Evolutionary conservation across 169 alveolate genomes (phyloP).

Genomic region (Perkinsus olseni): DNA sequence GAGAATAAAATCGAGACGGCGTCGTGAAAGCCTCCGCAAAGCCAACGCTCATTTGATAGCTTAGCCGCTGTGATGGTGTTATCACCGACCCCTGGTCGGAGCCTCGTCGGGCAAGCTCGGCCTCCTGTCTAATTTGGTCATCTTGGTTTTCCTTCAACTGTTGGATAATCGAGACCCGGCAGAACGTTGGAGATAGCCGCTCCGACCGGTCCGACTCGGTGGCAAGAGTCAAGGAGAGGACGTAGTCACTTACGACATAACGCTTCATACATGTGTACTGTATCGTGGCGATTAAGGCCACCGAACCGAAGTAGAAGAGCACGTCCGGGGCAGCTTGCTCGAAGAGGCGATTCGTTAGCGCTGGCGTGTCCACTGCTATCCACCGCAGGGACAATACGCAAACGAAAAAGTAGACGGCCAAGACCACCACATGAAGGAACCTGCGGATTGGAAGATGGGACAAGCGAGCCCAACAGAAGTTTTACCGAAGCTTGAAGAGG

Average conservation of each 20-base stretch:
- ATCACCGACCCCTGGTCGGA: not conserved
- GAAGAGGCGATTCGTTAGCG: not conserved
- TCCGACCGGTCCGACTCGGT: not conserved
- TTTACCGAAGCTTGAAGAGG: not conserved
- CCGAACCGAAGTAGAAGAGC: not conserved
- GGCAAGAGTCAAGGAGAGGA: not conserved
- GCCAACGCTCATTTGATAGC: not conserved
- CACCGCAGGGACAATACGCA: not conserved
- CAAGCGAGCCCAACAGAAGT: not conserved
- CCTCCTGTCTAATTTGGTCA: not conserved
- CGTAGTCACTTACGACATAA: constrained; percentile 8
- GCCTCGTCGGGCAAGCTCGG: not conserved
- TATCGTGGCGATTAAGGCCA: not conserved
- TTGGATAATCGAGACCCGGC: not conserved
- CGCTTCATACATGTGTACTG: not conserved
- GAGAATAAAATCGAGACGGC: not conserved
- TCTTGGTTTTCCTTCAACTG: constrained; percentile 3
- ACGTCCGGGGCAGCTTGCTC: not conserved
- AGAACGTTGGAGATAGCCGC: constrained; percentile 4
- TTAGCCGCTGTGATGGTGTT: not conserved
- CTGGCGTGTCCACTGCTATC: not conserved
- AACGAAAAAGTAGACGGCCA: not conserved
- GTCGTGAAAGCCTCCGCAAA: not conserved
- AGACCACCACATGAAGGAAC: not conserved
- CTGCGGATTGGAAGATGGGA: not conserved